Percentiles rank a stretch among this genome's conserved stretches.
Evolutionary conservation across 2,329 filamentous ascomycete genomes (phyloP).

Genomic region (Zarea fungicola): DNA sequence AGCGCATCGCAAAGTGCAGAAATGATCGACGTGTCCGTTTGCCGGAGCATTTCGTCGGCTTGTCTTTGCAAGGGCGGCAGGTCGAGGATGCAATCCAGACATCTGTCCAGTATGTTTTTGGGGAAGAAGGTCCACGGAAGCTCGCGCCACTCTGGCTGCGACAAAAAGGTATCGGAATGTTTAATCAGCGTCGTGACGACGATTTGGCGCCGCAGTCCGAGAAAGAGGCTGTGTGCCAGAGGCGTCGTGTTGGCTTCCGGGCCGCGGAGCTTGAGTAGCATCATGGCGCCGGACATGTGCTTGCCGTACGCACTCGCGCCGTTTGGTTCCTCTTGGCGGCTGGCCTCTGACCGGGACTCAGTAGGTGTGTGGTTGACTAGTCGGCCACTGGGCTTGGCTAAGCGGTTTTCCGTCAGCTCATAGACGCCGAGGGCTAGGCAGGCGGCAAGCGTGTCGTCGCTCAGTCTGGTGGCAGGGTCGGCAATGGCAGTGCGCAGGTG

Average conservation of each 20-base stretch:
- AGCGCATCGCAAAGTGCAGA: background rate
- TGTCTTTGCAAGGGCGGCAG: constrained; percentile 9
- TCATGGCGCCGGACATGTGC: constrained; percentile 13
- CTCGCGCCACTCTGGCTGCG: constrained; percentile 1
- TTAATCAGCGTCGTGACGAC: constrained; percentile 7
- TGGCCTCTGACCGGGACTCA: background rate
- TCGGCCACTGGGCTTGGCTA: background rate
- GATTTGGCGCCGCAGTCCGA: constrained; percentile 6
- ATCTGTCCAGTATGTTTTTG: constrained; percentile 13
- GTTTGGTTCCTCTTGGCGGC: background rate
- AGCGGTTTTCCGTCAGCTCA: constrained; percentile 11
- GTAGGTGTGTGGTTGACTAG: background rate
- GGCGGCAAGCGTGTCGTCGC: constrained; percentile 13
- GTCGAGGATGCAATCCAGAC: constrained; percentile 10
- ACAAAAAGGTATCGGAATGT: constrained; percentile 6
- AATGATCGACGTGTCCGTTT: background rate
- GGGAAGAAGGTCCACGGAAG: constrained; percentile 10
- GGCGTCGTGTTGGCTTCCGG: constrained; percentile 9
- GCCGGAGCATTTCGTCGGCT: constrained; percentile 1
- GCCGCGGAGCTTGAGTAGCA: constrained; percentile 12
- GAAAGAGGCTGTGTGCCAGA: constrained; percentile 13
- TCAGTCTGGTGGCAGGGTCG: background rate
- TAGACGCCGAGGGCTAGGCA: constrained; percentile 13
- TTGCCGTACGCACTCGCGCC: background rate
- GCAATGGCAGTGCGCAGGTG: constrained; percentile 8